Base-by-base conservation (phyloP, 1,139 yeast genomes). In the Kodamaea fungicola region DNA sequence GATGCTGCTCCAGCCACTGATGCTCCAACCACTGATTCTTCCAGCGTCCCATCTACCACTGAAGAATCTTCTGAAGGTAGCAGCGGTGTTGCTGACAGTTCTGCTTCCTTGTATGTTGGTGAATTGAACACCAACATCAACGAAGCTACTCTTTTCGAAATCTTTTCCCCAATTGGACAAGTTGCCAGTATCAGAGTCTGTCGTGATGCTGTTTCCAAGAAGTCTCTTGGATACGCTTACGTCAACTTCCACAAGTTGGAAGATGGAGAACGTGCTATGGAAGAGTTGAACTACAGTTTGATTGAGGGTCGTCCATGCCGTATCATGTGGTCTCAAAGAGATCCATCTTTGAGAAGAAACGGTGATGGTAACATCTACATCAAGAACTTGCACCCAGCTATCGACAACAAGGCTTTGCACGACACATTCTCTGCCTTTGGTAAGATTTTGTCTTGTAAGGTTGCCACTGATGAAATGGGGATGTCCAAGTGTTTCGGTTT, bases 261-360 rank as follows among this genome's bases (percentile, higher is more conserved):
- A 49, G 97, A 94, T 62, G 98, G 96, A 59, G 92, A 85, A 71
- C 83, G 78, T 61, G 98, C 99, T 50, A 76, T 92, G 64, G 96
- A 89, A 62, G 95, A 89, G 69, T 80, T 94, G 71, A 94, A 92
- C 86, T 92, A 92, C 75, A 71, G 89, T 46, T 82, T 81, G 59
- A 82, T 92, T 71, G 92, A 90, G 71, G 97, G 97, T 61, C 89
- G 86, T 62, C 92, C 97, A 57, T 89, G 97, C 74, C 90, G 99
- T 72, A 92, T 92, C 74, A 94, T 94, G 98, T 90, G 97, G 97
- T 89, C 97, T 52, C 98, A 94, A 77, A 88, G 98, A 74, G 97
- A 92, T 67, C 98, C 98, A 49, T 80, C 96, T 49, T 69, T 83
- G 57, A 87, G 98, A 78, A 88, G 87, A 78, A 84, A 85, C 61